Conservation (phyloP, 768 basidiomycete species). For the Mycena metata region DNA sequence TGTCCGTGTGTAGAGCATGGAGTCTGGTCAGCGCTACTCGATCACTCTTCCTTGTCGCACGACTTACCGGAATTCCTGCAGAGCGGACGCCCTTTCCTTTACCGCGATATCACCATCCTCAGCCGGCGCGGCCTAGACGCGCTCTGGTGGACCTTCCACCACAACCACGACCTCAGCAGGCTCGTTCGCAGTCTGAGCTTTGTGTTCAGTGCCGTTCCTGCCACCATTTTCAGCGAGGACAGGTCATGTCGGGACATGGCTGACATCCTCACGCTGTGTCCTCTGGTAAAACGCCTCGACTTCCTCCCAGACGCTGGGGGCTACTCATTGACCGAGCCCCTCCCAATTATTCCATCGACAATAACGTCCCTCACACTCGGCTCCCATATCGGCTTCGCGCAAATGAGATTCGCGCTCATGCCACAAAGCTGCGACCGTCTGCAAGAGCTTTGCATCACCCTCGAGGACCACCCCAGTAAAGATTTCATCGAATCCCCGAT, state of each 20-base stretch:
- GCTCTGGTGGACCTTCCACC: not conserved
- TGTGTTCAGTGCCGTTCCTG: not conserved
- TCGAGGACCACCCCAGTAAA: not conserved
- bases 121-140: not conserved
- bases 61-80: not conserved
- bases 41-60: not conserved
- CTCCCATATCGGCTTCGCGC: not conserved
- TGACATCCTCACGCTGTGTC: not conserved
- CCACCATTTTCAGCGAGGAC: not conserved
- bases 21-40: not conserved
- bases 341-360: not conserved
- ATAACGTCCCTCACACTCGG: not conserved
- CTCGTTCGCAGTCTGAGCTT: constrained; percentile 3
- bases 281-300: not conserved
- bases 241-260: not conserved
- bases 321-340: not conserved
- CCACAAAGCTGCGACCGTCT: not conserved
- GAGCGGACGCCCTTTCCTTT: constrained; percentile 2
- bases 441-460: not conserved
- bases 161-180: not conserved
- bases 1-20: constrained; percentile 12
- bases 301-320: not conserved
- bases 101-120: constrained; percentile 9
- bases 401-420: not conserved
- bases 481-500: not conserved